phyloP scores from a whole-genome alignment of 2,329 filamentous ascomycete species.

The Pseudogymnoascus sp. region DNA sequence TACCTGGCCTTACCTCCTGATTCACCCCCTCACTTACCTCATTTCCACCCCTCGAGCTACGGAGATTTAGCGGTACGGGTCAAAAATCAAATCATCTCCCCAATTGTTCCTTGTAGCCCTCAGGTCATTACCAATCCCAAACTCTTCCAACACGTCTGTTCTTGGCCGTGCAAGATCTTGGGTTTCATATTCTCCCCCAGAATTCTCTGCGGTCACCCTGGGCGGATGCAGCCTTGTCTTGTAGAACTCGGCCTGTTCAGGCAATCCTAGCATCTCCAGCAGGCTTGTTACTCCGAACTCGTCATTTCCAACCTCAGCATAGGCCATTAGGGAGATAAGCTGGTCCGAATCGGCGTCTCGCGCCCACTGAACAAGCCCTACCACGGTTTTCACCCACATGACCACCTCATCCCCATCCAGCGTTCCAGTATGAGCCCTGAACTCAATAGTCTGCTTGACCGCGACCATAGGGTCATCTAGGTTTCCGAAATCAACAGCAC shows the following conservation, averaged over 20 bases:
- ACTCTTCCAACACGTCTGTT: not conserved
- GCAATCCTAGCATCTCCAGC: not conserved
- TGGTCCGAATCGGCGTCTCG: not conserved
- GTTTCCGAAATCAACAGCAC: not conserved
- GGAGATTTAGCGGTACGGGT: not conserved
- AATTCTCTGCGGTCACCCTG: not conserved
- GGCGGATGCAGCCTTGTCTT: not conserved
- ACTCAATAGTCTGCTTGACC: conserved; percentile 21
- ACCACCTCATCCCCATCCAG: conserved; percentile 15
- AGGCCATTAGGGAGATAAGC: not conserved
- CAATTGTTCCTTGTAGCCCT: not conserved
- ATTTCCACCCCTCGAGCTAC: not conserved
- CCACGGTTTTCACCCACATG: conserved; percentile 18
- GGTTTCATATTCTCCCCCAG: not conserved
- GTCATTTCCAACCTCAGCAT: not conserved
- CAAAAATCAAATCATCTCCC: not conserved
- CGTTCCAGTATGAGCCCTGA: conserved; percentile 22
- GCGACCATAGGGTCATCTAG: not conserved
- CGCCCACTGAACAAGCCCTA: conserved; percentile 18
- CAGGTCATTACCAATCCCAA: not conserved
- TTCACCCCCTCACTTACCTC: not conserved
- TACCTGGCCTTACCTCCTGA: not conserved
- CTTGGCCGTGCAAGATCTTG: not conserved
- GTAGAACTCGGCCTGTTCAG: not conserved
- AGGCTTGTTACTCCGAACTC: not conserved